These are phyloP conservation scores for Globisporangium parvum DNA, from an alignment of 352 stramenopile genomes.

Conservation along the genomic window DNA sequence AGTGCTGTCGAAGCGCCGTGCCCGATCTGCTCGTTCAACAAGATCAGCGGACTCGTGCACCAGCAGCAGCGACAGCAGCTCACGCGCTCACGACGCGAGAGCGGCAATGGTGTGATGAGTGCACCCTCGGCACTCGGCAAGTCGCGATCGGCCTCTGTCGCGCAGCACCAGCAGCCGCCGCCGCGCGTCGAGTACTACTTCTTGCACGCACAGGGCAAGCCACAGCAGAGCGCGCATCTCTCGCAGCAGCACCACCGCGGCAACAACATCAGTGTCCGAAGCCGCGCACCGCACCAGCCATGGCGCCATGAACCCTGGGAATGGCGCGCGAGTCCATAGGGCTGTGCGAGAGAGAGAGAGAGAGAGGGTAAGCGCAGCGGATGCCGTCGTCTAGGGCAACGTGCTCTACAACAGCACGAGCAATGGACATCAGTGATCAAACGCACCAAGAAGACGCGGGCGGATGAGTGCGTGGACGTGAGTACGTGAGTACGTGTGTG, in stretches of 20 bases:
- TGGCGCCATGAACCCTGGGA: constrained; percentile 41
- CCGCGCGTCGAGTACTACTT: constrained; percentile 37
- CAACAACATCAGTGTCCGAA: background rate
- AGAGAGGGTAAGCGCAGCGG: no score
- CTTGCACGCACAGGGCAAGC: constrained; percentile 29
- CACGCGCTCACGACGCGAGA: background rate
- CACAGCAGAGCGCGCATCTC: background rate
- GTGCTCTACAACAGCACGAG: background rate
- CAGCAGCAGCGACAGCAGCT: constrained; percentile 21
- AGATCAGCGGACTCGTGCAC: constrained; percentile 53
- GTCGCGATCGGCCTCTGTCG: background rate
- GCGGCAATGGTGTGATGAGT: background rate
- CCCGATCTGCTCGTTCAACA: constrained; percentile 77
- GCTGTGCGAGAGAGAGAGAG: background rate
- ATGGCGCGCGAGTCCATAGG: constrained; percentile 19
- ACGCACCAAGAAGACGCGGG: background rate
- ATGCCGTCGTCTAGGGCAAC: no score
- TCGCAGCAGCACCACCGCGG: background rate
- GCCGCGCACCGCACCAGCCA: background rate
- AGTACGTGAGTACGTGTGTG: background rate
- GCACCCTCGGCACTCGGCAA: background rate
- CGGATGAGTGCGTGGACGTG: background rate
- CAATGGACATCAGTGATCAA: background rate
- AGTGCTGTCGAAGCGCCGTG: constrained; percentile 63
- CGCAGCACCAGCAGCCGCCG: background rate